These are phyloP conservation scores for Phytophthora agathidicida DNA, from an alignment of 352 stramenopile species.

Conservation along the genomic window DNA sequence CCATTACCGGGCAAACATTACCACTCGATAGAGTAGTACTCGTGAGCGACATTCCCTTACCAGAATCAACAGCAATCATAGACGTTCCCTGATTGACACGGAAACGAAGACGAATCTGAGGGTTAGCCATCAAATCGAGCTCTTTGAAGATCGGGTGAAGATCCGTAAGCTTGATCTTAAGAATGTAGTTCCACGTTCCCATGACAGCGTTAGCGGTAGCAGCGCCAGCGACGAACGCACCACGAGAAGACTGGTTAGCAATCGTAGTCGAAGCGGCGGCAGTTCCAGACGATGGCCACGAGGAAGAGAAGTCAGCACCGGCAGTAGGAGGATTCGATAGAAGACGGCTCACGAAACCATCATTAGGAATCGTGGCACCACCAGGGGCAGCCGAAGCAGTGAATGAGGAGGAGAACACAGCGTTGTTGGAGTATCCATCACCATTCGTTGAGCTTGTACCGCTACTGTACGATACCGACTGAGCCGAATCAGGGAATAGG, in stretches of 20 bases:
- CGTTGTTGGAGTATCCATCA: conserved; percentile 3
- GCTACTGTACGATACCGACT: neutral
- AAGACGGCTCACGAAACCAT: too few species aligned
- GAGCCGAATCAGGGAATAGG: neutral
- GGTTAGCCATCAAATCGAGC: too few species aligned
- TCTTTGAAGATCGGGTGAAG: too few species aligned
- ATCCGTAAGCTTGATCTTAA: too few species aligned
- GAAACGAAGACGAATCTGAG: too few species aligned
- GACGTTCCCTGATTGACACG: too few species aligned
- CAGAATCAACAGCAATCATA: neutral
- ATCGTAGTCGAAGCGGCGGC: neutral
- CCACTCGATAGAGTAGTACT: neutral
- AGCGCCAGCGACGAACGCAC: conserved; percentile 8
- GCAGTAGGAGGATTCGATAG: neutral
- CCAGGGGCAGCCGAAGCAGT: neutral
- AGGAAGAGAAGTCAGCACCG: neutral
- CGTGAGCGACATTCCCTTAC: neutral
- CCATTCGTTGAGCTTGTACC: too few species aligned
- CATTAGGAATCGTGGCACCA: neutral
- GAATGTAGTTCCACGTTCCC: conserved; percentile 11
- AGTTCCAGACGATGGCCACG: neutral
- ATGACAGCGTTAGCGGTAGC: neutral
- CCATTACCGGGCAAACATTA: conserved; percentile 4
- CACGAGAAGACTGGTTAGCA: conserved; percentile 2
- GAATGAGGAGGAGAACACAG: neutral